Evolutionary conservation across 176 grass and related monocot genomes (phyloP).

Genomic region (Echinochloa phyllopogon): DNA sequence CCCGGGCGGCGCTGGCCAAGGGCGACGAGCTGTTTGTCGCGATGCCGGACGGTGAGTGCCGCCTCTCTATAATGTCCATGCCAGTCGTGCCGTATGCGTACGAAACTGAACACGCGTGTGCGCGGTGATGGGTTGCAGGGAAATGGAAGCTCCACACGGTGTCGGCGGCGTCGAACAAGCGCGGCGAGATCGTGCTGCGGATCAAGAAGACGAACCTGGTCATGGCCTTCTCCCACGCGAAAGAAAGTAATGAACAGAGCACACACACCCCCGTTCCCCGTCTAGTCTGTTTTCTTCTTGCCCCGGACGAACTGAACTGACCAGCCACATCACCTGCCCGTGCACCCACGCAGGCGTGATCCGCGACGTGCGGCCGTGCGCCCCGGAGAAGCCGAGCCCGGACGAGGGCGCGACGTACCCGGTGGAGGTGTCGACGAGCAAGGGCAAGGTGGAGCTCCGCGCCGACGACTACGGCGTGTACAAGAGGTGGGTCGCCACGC

Average conservation of each 20-base stretch:
- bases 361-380: slow-evolving; percentile 62
- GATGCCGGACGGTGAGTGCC: slow-evolving; percentile 75
- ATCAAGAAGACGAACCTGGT: slow-evolving; percentile 84
- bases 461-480: slow-evolving; percentile 72
- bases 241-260: slow-evolving; percentile 64
- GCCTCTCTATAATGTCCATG: background rate
- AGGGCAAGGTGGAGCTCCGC: slow-evolving; percentile 88
- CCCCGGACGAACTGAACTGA: background rate
- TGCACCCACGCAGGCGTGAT: slow-evolving; percentile 57
- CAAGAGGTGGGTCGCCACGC: slow-evolving; percentile 91
- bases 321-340: background rate
- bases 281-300: background rate
- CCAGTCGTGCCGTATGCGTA: background rate
- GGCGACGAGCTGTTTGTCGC: slow-evolving; percentile 88
- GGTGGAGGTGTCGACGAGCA: slow-evolving; percentile 77
- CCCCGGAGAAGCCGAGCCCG: slow-evolving; percentile 53
- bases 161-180: slow-evolving; percentile 69
- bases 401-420: slow-evolving; percentile 68
- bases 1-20: slow-evolving; percentile 79
- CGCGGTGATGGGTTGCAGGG: slow-evolving; percentile 38
- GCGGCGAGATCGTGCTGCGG: slow-evolving; percentile 78
- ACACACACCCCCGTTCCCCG: background rate
- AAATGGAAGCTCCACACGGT: slow-evolving; percentile 87
- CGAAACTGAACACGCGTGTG: background rate
- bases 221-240: slow-evolving; percentile 79